A percentile compares a stretch with the other conserved stretches of the same genome.
Conservation (phyloP, 2,329 filamentous ascomycete genomes). For the Ophiostoma sp. region DNA sequence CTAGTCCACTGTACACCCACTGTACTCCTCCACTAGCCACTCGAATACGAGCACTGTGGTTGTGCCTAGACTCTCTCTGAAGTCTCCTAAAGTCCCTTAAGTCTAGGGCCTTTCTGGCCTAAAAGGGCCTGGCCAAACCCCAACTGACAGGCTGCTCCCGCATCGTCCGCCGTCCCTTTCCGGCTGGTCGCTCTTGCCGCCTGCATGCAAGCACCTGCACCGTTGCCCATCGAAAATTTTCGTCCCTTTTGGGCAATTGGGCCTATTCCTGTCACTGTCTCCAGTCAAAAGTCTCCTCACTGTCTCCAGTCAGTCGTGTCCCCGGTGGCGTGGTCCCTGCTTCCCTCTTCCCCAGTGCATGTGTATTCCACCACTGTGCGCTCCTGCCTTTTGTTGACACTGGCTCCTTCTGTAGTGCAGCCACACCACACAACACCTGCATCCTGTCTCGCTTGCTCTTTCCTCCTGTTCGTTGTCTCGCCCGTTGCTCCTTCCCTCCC, state of each 20-base stretch:
- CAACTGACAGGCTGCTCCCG: constrained; percentile 4
- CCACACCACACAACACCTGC: constrained; percentile 11
- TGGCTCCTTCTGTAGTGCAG: not conserved
- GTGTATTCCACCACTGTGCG: not conserved
- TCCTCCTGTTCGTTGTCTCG: not conserved
- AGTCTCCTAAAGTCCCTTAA: not conserved
- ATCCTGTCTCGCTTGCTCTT: constrained; percentile 7
- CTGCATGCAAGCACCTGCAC: not conserved
- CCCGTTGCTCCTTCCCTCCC: constrained; percentile 10
- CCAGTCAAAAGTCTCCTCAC: not conserved
- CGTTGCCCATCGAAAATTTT: constrained; percentile 6
- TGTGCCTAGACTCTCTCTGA: not conserved
- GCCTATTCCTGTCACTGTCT: not conserved
- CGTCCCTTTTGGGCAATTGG: not conserved
- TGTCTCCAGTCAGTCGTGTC: not conserved
- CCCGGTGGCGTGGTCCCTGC: constrained; percentile 2
- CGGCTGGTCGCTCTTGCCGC: not conserved
- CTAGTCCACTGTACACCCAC: constrained; percentile 1
- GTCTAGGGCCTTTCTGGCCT: not conserved
- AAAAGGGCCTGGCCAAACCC: not conserved
- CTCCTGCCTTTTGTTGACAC: not conserved
- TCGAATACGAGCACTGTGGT: constrained; percentile 2
- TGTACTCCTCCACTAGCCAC: not conserved
- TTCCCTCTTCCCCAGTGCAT: constrained; percentile 7
- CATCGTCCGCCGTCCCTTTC: not conserved